phyloP scores from a whole-genome alignment of 129 eudicot genomes.

The Erigeron canadensis region DNA sequence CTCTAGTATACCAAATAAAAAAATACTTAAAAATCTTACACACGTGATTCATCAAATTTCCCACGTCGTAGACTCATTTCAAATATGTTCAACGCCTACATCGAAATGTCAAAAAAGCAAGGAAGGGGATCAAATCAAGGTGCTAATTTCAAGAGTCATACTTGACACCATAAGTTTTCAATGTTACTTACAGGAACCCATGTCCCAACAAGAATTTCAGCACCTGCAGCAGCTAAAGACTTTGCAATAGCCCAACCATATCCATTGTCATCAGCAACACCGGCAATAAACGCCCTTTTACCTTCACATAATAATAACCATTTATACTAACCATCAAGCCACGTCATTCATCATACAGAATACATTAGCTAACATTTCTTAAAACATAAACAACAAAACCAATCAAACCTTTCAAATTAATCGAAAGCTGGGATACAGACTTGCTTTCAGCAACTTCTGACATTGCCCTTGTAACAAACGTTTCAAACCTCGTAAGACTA shows the following conservation, averaged over 20 bases:
- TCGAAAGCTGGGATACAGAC: conserved; percentile 55
- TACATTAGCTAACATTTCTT: background rate
- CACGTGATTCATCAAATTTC: conserved; percentile 85
- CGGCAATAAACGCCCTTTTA: conserved; percentile 94
- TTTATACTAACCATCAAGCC: too few species aligned
- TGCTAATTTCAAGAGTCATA: background rate
- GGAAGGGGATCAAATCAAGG: background rate
- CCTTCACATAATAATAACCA: conserved; percentile 39
- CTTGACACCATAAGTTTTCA: conserved; percentile 1
- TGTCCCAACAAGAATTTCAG: conserved; percentile 94
- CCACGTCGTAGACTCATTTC: conserved; percentile 95
- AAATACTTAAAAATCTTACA: conserved; percentile 47
- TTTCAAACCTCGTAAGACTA: conserved; percentile 35
- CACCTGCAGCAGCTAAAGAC: conserved; percentile 97
- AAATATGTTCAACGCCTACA: conserved; percentile 86
- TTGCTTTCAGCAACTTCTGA: conserved; percentile 61
- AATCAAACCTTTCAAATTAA: conserved; percentile 75
- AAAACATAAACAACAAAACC: background rate
- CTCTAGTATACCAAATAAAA: conserved; percentile 1
- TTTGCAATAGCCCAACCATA: conserved; percentile 98
- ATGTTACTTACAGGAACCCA: conserved; percentile 91
- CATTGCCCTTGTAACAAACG: conserved; percentile 60
- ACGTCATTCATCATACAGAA: background rate
- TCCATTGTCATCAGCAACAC: conserved; percentile 98
- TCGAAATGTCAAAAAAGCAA: conserved; percentile 9